Evolutionary conservation across 148 eudicot genomes (phyloP), one percentile per base, ranked within the genome.

Genomic region (Tetragonia tetragonoides): DNA sequence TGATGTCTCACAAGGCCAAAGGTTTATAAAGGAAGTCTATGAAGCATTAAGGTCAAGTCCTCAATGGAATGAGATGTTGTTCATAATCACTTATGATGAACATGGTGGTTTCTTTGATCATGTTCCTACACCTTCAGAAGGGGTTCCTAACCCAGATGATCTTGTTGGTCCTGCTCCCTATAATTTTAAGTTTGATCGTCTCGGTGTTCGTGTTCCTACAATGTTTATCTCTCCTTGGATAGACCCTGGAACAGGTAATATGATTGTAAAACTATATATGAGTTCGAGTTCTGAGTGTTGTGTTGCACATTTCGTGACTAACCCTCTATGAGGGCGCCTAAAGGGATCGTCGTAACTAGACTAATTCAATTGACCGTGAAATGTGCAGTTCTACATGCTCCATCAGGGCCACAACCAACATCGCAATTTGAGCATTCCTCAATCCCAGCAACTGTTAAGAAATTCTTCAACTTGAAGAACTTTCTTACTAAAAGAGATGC

Each of bases 381-480:
- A 68, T 44, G 12, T 85, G 87, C 81, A 93, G 97, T 93, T 83
- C 70, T 93, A 63, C 98, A 91, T 70, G 81, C 82, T 76, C 96
- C 98, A 21, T 82, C 86, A 56, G 96, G 98, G 47, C 96, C 98
- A 57, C 39, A 82, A 72, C 82, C 86, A 10, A 86, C 92, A 70
- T 93, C 96, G 21, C 87, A 89, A 64, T 93, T 77, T 61, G 96
- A 91, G 76, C 96, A 93, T 74, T 93, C 98, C 7, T 93, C 95
- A 8, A 86, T 93, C 46, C 89, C 92, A 18, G 97, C 97, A 42
- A 91, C 93, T 5, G 86, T 93, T 10, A 93, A 91, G 77, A 93
- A 93, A 86, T 72, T 93, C 24, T 93, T 93, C 84, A 90, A 91
- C 73, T 51, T 93, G 74, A 91, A 86, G 68, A 86, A 91, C 37